A percentile compares a stretch with the other conserved stretches of the same genome.
Conservation (phyloP, 1,284 basidiomycete species). For the Trichosporon inkin region DNA sequence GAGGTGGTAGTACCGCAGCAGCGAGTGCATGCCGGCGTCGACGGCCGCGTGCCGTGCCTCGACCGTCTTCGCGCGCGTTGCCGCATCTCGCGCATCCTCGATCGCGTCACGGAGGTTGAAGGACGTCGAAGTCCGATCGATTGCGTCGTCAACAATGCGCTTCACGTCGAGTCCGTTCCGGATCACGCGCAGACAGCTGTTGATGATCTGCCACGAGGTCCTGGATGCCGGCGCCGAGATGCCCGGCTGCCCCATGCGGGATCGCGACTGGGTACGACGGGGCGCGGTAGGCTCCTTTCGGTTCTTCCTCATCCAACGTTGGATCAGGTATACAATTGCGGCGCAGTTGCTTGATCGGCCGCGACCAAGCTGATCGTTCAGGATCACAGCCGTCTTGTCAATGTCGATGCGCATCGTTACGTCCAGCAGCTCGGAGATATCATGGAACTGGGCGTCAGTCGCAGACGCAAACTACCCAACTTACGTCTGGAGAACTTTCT, state of each 20-base stretch:
- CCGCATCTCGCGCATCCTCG: slow-evolving; percentile 63
- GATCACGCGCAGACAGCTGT: slow-evolving; percentile 78
- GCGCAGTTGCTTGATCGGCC: slow-evolving; percentile 90
- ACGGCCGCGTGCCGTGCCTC: slow-evolving; percentile 62
- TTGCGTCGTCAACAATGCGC: slow-evolving; percentile 78
- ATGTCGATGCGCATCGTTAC: slow-evolving; percentile 72
- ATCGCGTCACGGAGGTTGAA: slow-evolving; percentile 83
- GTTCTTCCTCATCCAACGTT: slow-evolving; percentile 68
- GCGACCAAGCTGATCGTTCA: slow-evolving; percentile 94
- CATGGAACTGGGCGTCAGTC: slow-evolving; percentile 50
- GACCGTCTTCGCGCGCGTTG: slow-evolving; percentile 72
- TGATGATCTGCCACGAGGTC: slow-evolving; percentile 62
- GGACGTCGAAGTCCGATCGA: slow-evolving; percentile 80
- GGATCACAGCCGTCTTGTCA: slow-evolving; percentile 73
- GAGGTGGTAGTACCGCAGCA: slow-evolving; percentile 83
- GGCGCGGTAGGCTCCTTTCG: slow-evolving; percentile 19
- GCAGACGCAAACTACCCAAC: too few species aligned
- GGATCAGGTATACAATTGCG: slow-evolving; percentile 79
- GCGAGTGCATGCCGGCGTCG: slow-evolving; percentile 72
- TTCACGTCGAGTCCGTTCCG: slow-evolving; percentile 85
- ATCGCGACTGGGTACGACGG: slow-evolving; percentile 14
- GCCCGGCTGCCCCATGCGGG: slow-evolving; percentile 17
- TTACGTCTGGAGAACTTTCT: slow-evolving; percentile 53
- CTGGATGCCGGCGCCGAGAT: slow-evolving; percentile 22
- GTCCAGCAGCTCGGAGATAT: slow-evolving; percentile 67